Evolutionary conservation across 2,329 filamentous ascomycete genomes (phyloP).

Genomic region (Paraphoma sp.): DNA sequence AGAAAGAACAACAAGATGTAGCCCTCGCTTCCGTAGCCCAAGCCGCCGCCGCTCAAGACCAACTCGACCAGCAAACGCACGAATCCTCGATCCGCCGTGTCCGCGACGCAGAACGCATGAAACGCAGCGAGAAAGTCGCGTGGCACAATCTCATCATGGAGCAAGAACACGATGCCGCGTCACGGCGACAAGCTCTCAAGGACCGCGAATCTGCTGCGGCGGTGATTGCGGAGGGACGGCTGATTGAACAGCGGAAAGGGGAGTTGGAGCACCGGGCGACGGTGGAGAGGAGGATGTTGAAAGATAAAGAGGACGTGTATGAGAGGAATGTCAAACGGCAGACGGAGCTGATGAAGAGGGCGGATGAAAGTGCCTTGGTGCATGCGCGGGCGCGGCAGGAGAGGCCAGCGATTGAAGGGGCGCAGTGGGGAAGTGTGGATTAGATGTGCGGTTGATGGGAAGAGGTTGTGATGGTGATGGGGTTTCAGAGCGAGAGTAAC

Average conservation of each 20-base stretch:
- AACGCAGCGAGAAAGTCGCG: conserved; percentile 35
- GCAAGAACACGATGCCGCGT: conserved; percentile 37
- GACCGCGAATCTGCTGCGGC: conserved; percentile 27
- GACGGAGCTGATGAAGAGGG: conserved; percentile 33
- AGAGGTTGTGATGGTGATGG: neutral
- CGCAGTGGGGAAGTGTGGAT: conserved; percentile 39
- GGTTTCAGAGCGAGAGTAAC: no score
- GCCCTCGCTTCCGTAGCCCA: conserved; percentile 28
- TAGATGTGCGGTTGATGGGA: conserved; percentile 4
- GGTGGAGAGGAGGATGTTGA: conserved; percentile 34
- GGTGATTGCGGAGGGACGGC: conserved; percentile 20
- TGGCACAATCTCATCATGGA: conserved; percentile 39
- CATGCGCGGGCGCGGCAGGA: conserved; percentile 38
- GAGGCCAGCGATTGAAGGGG: conserved; percentile 35
- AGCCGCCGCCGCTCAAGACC: conserved; percentile 24
- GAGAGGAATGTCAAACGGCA: conserved; percentile 42
- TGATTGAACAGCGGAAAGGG: conserved; percentile 31
- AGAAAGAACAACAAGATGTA: conserved; percentile 34
- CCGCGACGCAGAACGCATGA: conserved; percentile 39
- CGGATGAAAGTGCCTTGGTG: conserved; percentile 40
- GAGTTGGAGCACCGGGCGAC: conserved; percentile 36
- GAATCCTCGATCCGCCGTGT: conserved; percentile 40
- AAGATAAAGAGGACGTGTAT: conserved; percentile 44
- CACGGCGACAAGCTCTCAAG: conserved; percentile 25
- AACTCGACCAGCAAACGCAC: conserved; percentile 38